Conservation (phyloP, 108 stramenopile species). For the Nannochloropsis gaditana region DNA sequence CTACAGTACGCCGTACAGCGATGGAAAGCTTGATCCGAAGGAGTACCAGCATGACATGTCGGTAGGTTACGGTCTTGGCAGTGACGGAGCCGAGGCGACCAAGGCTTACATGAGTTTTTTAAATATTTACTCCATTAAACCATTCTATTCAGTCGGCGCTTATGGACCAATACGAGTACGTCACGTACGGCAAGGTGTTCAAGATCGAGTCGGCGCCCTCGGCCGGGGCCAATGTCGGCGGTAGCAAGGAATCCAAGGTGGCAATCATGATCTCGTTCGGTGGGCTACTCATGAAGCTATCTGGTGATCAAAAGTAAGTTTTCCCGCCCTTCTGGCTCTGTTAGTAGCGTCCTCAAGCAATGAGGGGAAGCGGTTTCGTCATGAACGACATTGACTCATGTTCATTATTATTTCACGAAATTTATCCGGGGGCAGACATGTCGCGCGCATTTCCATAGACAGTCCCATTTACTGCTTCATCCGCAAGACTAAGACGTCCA, state of each 20-base stretch:
- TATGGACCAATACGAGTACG: conserved; percentile 10
- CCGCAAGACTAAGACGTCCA: not conserved
- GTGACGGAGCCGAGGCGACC: not conserved
- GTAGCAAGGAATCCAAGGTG: conserved; percentile 3
- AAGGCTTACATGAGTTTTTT: not conserved
- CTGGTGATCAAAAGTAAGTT: not conserved
- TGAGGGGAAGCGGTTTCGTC: too few relatives aligned
- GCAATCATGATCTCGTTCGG: conserved; percentile 17
- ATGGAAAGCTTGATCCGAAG: conserved; percentile 14
- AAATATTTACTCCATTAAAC: not conserved
- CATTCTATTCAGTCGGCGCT: not conserved
- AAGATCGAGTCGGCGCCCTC: not conserved
- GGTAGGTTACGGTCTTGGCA: not conserved
- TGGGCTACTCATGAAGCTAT: not conserved
- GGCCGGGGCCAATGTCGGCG: not conserved
- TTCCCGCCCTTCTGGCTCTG: too few relatives aligned
- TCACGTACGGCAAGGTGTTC: conserved; percentile 8
- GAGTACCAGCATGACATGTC: conserved; percentile 19
- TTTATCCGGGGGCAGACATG: not conserved
- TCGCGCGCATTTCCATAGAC: not conserved
- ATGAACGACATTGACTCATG: too few relatives aligned
- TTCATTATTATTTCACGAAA: too few relatives aligned
- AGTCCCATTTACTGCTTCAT: conserved; percentile 15
- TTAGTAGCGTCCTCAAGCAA: too few relatives aligned
- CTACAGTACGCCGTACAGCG: conserved; percentile 1